Base-by-base conservation (phyloP, 768 basidiomycete genomes). In the Rhodotorula graminis region DNA sequence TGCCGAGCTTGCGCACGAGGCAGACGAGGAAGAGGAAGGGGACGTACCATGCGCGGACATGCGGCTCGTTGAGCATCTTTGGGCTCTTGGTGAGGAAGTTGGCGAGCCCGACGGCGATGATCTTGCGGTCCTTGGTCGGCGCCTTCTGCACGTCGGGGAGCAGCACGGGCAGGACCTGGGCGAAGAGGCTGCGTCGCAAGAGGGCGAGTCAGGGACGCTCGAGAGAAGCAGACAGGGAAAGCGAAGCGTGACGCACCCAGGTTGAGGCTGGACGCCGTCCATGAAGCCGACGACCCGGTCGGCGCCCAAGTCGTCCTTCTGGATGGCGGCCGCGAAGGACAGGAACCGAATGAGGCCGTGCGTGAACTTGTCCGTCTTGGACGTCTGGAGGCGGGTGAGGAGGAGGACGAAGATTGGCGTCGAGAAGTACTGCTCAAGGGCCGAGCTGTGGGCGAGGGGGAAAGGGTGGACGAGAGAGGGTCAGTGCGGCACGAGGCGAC, bases 291-390 rank as follows among this genome's bases (percentile, higher is more conserved):
- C 87, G 61, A 95, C 80, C 75, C 86, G 89, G 78, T 96, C 91
- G 0, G 93, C 90, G 0, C 86, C 86, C 37, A 94, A 82, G 11
- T 88, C 89, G 3, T 87, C 86, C 37, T 87, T 86, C 67, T 90
- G 84, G 76, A 95, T 80, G 23, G 93, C 92, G 82, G 90, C 86
- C 31, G 85, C 83, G 81, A 88, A 90, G 44, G 89, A 82, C 73
- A 94, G 79, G 82, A 95, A 95, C 77, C 86, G 84, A 10, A 90
- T 85, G 79, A 97, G 90, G 61, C 88, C 84, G 80, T 92, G 90
- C 15, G 88, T 87, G 80, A 89, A 97, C 80, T 88, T 90, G 75
- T 93, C 89, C 29, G 93, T 95, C 81, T 93, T 93, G 82, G 86
- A 91, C 31, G 29, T 55, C 77, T 94, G 93, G 84, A 98, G 85